Percentiles rank a stretch among this genome's conserved stretches.
These are phyloP conservation scores for Vitis hybrid DNA, from an alignment of 177 flowering plant genomes.

Conservation along the genomic window DNA sequence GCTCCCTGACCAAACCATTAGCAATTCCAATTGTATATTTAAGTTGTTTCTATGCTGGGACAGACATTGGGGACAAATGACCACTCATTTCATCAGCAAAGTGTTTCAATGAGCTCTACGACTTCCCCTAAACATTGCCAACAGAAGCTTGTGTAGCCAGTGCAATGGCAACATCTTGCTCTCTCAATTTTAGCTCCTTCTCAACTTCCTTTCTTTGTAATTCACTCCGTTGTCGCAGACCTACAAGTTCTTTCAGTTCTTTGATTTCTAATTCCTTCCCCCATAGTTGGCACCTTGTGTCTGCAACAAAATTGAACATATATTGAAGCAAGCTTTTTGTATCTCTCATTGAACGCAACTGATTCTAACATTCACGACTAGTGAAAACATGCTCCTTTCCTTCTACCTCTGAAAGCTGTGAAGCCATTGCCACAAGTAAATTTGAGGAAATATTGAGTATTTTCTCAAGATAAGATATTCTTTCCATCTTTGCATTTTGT, in stretches of 20 bases:
- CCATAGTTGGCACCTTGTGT: constrained; percentile 90
- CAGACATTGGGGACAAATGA: constrained; percentile 63
- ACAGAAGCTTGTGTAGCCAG: constrained; percentile 75
- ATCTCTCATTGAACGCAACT: constrained; percentile 93
- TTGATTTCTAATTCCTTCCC: constrained; percentile 83
- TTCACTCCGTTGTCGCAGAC: constrained; percentile 80
- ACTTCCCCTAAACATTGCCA: constrained; percentile 43
- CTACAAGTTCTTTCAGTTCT: constrained; percentile 85
- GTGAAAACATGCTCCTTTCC: constrained; percentile 80
- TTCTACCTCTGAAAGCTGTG: too few relatives aligned
- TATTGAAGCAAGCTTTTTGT: constrained; percentile 93
- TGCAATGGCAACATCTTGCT: constrained; percentile 70
- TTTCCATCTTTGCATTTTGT: too few relatives aligned
- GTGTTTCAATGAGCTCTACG: constrained; percentile 61
- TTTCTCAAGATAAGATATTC: too few relatives aligned
- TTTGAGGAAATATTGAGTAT: too few relatives aligned
- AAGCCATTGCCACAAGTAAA: too few relatives aligned
- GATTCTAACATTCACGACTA: constrained; percentile 91
- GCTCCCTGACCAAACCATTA: constrained; percentile 61
- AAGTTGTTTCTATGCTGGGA: constrained; percentile 87
- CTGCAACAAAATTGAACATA: constrained; percentile 85
- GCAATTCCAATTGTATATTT: constrained; percentile 86
- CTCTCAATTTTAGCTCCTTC: constrained; percentile 86
- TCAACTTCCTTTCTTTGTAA: constrained; percentile 77
- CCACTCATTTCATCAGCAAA: constrained; percentile 59